Evolutionary conservation across 2,329 filamentous ascomycete species (phyloP).

Genomic region (Exophiala viscosa): DNA sequence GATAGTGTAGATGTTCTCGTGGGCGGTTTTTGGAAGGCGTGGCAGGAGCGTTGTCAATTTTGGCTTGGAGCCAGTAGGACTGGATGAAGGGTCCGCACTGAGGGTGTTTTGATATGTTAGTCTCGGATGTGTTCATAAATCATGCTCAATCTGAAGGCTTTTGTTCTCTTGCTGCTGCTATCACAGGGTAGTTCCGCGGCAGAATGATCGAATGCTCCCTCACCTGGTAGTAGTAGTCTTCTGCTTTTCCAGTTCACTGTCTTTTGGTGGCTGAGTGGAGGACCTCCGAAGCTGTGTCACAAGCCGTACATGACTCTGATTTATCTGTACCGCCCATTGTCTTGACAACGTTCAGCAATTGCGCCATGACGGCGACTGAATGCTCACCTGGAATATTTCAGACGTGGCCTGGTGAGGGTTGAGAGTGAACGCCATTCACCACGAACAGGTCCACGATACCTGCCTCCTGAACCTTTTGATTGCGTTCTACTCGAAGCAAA

Average conservation of each 20-base stretch:
- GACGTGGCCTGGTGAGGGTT: too few species aligned
- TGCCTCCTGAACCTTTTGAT: too few species aligned
- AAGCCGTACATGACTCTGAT: background rate
- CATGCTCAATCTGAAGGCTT: background rate
- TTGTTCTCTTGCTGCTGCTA: too few species aligned
- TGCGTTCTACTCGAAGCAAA: background rate
- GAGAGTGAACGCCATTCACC: background rate
- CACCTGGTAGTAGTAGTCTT: background rate
- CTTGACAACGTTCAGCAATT: too few species aligned
- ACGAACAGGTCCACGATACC: too few species aligned
- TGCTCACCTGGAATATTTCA: too few species aligned
- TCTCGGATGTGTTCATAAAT: background rate
- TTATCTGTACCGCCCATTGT: background rate
- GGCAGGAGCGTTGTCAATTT: slow-evolving; percentile 20
- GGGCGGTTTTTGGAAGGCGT: slow-evolving; percentile 39
- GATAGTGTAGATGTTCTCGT: slow-evolving; percentile 95
- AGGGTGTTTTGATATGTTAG: too few species aligned
- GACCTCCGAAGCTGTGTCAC: background rate
- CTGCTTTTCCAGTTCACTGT: background rate
- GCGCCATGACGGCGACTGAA: too few species aligned
- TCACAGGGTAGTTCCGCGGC: too few species aligned
- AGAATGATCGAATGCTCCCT: background rate
- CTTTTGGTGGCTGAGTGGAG: background rate
- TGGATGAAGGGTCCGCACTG: too few species aligned
- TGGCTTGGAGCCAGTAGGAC: background rate